Base-by-base conservation (phyloP, 2,329 filamentous ascomycete genomes). In the Aspergillus sp. region DNA sequence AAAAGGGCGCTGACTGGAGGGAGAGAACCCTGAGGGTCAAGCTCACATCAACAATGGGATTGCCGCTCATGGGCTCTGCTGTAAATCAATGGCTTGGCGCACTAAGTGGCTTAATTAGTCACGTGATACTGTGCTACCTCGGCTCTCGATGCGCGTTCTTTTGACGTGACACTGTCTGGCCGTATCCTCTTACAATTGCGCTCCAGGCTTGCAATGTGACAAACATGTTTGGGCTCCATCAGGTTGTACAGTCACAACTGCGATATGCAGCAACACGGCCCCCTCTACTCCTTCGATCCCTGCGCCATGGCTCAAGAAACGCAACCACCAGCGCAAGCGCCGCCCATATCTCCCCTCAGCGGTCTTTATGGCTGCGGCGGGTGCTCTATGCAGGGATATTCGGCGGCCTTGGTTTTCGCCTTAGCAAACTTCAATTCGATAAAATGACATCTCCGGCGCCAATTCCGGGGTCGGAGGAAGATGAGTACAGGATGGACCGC, bases 341-440 rank as follows among this genome's bases (percentile, higher is more conserved):
- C 57, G 61, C 66, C 22, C 55, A 59, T 45, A 59, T 60, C 54
- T 31, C 69, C 34, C 46, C 66, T 46, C 61, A 62, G 61, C 59
- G 65, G 30, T 72, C 69, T 54, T 71, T 66, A 66, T 78, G 76
- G 75, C 69, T 68, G 25, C 77, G 77, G 46, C 73, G 74, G 46
- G 57, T 76, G 25, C 49, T 76, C 19, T 79, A 77, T 62, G 68
- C 68, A 5, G 67, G 66, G 11, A 63, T 77, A 5, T 80, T 79
- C 62, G 73, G 72, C 13, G 57, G 60, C 9, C 51, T 79, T 5
- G 77, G 77, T 23, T 59, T 71, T n/a, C 60, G 57, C 6, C 58
- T 59, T 13, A 73, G 72, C 9, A 70, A 70, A 63, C 62, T 41
- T 15, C 34, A 54, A 56, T 60, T 72, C 50, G 69, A 71, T 47